Evolutionary conservation across 129 eudicot species (phyloP).

Genomic region (Artemisia tridentata): DNA sequence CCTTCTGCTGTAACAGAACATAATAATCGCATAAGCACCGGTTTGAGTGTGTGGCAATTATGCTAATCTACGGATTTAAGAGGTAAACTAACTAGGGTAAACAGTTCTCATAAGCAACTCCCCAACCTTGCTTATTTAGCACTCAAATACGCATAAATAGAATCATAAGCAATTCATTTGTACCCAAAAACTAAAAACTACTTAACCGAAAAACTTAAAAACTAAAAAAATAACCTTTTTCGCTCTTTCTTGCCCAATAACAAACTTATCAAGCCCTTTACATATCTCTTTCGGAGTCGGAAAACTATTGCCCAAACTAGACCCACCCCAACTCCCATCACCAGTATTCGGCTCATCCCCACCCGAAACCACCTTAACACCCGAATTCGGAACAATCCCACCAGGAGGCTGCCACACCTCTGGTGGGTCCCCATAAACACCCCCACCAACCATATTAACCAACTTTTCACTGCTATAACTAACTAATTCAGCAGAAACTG

Average conservation of each 20-base stretch:
- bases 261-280: conserved; percentile 75
- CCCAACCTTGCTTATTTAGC: no score
- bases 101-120: no score
- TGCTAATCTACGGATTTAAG: no score
- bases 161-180: neutral
- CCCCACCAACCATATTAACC: conserved; percentile 39
- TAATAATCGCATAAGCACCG: no score
- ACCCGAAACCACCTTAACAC: conserved; percentile 48
- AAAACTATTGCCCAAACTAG: conserved; percentile 63
- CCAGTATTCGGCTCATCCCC: conserved; percentile 54
- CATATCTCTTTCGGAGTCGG: conserved; percentile 93
- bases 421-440: conserved; percentile 80
- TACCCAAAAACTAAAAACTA: neutral
- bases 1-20: no score
- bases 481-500: conserved; percentile 40
- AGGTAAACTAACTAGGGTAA: no score
- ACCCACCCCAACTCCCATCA: conserved; percentile 89
- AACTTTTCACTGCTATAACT: conserved; percentile 31
- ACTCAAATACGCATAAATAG: neutral
- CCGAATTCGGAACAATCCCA: conserved; percentile 68
- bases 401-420: conserved; percentile 98
- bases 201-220: neutral
- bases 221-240: conserved; percentile 44
- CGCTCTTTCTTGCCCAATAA: conserved; percentile 71
- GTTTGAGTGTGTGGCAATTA: no score